phyloP scores from a whole-genome alignment of 257 asterid genomes.

The Forsythia viridissima region DNA sequence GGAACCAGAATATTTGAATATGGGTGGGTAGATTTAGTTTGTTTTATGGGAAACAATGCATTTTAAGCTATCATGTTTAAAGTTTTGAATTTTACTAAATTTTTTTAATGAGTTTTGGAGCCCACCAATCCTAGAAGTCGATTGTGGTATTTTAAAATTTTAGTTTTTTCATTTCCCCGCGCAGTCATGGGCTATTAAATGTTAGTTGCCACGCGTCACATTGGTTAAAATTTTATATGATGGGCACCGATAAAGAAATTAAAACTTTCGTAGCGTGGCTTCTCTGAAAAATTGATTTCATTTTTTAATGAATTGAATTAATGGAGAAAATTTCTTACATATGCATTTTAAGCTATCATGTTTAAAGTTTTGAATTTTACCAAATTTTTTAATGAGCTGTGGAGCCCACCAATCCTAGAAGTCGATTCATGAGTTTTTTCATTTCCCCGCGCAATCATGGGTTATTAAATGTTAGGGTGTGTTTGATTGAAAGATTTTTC shows the following conservation, averaged over 20 bases:
- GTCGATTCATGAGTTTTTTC: slow-evolving; percentile 5
- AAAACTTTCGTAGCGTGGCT: not conserved
- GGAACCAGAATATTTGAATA: not conserved
- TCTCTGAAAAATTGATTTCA: not conserved
- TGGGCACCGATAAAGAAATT: not conserved
- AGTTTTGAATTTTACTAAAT: slow-evolving; percentile 1
- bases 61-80: not conserved
- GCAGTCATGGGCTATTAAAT: not conserved
- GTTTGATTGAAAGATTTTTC: too few relatives aligned
- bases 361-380: not conserved
- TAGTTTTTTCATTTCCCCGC: not conserved
- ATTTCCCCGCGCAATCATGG: not conserved
- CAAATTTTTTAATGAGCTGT: not conserved
- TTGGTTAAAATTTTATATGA: not conserved
- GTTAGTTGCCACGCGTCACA: not conserved
- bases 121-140: too few relatives aligned
- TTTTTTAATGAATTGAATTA: not conserved
- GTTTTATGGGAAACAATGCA: not conserved
- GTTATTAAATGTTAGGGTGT: not conserved
- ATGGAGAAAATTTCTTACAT: slow-evolving; percentile 13
- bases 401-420: slow-evolving; percentile 5
- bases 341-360: not conserved
- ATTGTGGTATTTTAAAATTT: too few relatives aligned
- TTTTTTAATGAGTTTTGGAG: not conserved
- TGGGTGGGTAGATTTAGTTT: slow-evolving; percentile 5